Base-by-base conservation (phyloP, 2,329 filamentous ascomycete genomes). In the Arthroderma sp. region DNA sequence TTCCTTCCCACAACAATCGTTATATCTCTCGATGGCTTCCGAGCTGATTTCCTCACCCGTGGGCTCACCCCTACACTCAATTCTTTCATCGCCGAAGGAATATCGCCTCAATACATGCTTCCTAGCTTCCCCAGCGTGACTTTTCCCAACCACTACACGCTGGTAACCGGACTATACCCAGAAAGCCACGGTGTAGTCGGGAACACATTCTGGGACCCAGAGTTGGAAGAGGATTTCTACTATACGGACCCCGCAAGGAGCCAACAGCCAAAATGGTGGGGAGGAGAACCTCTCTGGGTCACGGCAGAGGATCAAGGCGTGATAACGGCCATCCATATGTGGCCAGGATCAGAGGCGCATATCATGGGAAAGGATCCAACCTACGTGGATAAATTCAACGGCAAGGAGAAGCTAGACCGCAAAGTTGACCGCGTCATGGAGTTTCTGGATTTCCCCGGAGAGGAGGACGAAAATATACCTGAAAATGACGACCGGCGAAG, bases 111-210 rank as follows among this genome's bases (percentile, higher is more conserved):
- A 52, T 95, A 89, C 64, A 95, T 98, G 87, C 74, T 78, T 5
- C 91, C 91, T 0, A 93, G 86, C 34, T 98, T 98, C 53, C 91
- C 91, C 0, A 94, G 85, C 22, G 85, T 98, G 38, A 98, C 91
- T 0, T 98, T 98, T 55, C 91, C 91, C 8, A 89, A 96, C 55
- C 91, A 96, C 62, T 95, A 89, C 62, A 95, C 89, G 0, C 70
- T 96, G 33, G 85, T 86, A 0, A 96, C 91, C 0, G 91, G 91
- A 0, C 66, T 96, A 28, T 87, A 96, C 54, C 91, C 91, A 0
- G 89, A 96, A 64, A 81, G 81, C 46, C 91, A 98, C 58, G 91
- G 91, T 0, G 73, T 98, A 3, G 88, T 98, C 0, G 85, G 87
- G 4, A 98, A 98, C 59, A 84, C 78, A 0, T 98, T 98, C 61